These are phyloP conservation scores for Dalbergia cochinchinensis DNA, from an alignment of 306 rosid genomes.

Conservation along the genomic window DNA sequence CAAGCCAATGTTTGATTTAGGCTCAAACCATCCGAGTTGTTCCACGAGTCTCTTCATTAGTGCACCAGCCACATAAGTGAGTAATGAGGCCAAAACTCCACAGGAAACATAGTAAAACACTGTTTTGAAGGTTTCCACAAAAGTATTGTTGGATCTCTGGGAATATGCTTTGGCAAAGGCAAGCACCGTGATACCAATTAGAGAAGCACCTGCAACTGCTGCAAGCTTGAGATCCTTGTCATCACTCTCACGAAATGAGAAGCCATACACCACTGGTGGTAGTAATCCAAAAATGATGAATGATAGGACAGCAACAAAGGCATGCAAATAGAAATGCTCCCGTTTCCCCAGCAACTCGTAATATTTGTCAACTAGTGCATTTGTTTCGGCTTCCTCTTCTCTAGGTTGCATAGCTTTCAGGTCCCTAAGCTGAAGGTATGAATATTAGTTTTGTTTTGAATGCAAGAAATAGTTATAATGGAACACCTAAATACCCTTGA, in stretches of 20 bases:
- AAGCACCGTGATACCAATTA: constrained; percentile 63
- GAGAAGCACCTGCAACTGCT: constrained; percentile 72
- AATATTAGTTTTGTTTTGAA: constrained; percentile 26
- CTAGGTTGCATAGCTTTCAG: constrained; percentile 52
- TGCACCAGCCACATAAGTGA: constrained; percentile 65
- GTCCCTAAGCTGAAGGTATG: constrained; percentile 61
- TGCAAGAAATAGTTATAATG: not conserved
- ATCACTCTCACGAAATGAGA: constrained; percentile 63
- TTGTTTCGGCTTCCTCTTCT: constrained; percentile 34
- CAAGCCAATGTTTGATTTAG: constrained; percentile 38
- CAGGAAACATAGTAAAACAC: constrained; percentile 49
- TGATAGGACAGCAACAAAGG: constrained; percentile 57
- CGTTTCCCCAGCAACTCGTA: constrained; percentile 55
- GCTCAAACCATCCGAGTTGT: constrained; percentile 64
- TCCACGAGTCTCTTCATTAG: constrained; percentile 49
- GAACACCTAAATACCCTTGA: too few species aligned
- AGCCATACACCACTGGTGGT: constrained; percentile 69
- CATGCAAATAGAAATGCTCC: constrained; percentile 61
- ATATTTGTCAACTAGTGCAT: constrained; percentile 49
- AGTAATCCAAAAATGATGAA: constrained; percentile 70
- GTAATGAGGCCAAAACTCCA: constrained; percentile 56
- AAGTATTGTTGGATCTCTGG: constrained; percentile 44
- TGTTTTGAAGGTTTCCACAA: constrained; percentile 46
- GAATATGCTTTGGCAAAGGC: constrained; percentile 61
- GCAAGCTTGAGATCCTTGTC: constrained; percentile 68